A percentile compares a stretch with the other conserved stretches of the same genome.
phyloP scores from a whole-genome alignment of 78 protist species.

The Dictyostelium brefeldianum region DNA sequence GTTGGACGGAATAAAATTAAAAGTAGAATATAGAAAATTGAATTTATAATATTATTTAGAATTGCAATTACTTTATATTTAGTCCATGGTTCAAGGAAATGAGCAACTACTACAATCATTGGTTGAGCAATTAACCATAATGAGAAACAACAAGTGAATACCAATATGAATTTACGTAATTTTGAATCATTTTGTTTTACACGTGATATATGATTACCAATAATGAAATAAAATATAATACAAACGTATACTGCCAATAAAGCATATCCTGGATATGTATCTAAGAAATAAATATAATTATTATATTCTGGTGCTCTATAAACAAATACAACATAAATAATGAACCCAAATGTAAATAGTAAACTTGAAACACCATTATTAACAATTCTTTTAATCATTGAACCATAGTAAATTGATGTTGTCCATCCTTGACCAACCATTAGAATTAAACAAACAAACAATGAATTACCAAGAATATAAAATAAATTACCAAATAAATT shows the following conservation, averaged over 20 bases:
- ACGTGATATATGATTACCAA: neutral
- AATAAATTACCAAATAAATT: conserved; percentile 31
- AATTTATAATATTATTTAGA: neutral
- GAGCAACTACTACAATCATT: conserved; percentile 30
- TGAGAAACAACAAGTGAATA: conserved; percentile 1
- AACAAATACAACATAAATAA: neutral
- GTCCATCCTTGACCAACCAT: conserved; percentile 76
- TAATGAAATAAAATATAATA: conserved; percentile 28
- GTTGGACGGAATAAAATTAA: conserved; percentile 26
- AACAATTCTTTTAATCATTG: neutral
- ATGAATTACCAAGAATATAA: neutral
- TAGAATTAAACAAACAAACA: conserved; percentile 34
- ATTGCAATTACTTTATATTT: conserved; percentile 28
- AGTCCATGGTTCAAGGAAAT: conserved; percentile 55
- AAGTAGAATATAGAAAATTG: conserved; percentile 21
- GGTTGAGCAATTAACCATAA: conserved; percentile 60
- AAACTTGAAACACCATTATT: neutral
- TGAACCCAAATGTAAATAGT: neutral
- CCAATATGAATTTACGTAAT: conserved; percentile 25
- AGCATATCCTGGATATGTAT: conserved; percentile 54
- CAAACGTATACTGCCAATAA: conserved; percentile 30
- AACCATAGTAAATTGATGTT: conserved; percentile 43
- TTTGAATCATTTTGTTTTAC: conserved; percentile 36
- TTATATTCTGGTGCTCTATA: neutral
- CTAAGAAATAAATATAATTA: conserved; percentile 32